Percentiles rank a stretch among this genome's conserved stretches.
Conservation (phyloP, 441 rosid species). For the Monsonia emarginata region DNA sequence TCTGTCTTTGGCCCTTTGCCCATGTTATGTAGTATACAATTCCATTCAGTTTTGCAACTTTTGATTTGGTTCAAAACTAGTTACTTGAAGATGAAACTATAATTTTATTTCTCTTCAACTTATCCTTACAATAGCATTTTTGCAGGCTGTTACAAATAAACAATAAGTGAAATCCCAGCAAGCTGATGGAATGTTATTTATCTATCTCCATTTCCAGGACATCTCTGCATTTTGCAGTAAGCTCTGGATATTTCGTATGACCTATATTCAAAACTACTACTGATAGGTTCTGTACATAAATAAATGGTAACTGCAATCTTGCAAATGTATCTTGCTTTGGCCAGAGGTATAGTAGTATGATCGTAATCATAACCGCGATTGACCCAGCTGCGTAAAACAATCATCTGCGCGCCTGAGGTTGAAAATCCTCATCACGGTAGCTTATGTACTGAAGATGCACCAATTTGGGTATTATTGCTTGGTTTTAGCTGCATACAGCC, state of each 20-base stretch:
- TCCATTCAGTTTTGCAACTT: neutral
- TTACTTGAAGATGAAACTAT: too few relatives aligned
- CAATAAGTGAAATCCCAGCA: slow-evolving; percentile 19
- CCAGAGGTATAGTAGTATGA: slow-evolving; percentile 3
- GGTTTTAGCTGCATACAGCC: slow-evolving; percentile 25
- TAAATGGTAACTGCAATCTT: slow-evolving; percentile 13
- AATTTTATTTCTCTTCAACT: slow-evolving; percentile 11
- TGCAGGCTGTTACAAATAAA: slow-evolving; percentile 3
- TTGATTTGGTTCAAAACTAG: neutral
- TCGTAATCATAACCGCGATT: neutral
- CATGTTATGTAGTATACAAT: neutral
- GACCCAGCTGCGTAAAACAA: slow-evolving; percentile 11
- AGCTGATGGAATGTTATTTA: slow-evolving; percentile 19
- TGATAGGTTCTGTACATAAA: slow-evolving; percentile 22
- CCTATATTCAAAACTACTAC: slow-evolving; percentile 19
- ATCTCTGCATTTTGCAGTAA: slow-evolving; percentile 12
- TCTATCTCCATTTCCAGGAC: slow-evolving; percentile 13
- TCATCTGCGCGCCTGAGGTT: neutral
- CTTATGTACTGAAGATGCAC: slow-evolving; percentile 18
- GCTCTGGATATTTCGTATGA: slow-evolving; percentile 19
- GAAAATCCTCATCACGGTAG: neutral
- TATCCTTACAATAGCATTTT: slow-evolving; percentile 19
- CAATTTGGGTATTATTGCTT: neutral
- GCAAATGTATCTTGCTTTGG: slow-evolving; percentile 23
- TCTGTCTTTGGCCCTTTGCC: neutral